These are phyloP conservation scores for Microbotryum intermedium DNA, from an alignment of 1,284 basidiomycete species.

Conservation along the genomic window DNA sequence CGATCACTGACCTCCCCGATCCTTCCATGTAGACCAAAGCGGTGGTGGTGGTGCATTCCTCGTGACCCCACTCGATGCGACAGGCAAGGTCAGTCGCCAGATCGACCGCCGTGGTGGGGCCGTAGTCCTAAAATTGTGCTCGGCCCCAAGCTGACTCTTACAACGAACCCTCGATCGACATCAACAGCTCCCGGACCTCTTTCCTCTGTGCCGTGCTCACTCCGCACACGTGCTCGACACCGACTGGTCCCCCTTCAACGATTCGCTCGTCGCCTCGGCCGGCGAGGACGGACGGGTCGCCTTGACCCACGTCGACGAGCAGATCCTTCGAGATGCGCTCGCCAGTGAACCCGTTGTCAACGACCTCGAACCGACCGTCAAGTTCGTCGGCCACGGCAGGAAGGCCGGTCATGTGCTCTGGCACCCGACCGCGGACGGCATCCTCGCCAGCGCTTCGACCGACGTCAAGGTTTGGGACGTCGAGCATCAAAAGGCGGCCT, in stretches of 20 bases:
- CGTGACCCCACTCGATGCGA: conserved; percentile 60
- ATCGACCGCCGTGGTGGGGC: conserved; percentile 51
- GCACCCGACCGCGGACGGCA: conserved; percentile 81
- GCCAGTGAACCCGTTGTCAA: conserved; percentile 69
- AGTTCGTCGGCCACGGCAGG: conserved; percentile 48
- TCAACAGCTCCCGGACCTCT: conserved; percentile 77
- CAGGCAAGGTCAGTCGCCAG: conserved; percentile 44
- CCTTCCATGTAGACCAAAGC: conserved; percentile 22
- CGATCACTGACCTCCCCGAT: background rate
- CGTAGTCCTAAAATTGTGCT: too few relatives aligned
- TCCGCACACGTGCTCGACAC: conserved; percentile 66
- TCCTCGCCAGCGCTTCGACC: conserved; percentile 77
- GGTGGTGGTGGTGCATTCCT: conserved; percentile 94
- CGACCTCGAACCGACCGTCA: conserved; percentile 66
- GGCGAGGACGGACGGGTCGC: conserved; percentile 90
- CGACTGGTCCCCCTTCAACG: conserved; percentile 91
- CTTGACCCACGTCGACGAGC: conserved; percentile 72
- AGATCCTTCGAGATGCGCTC: conserved; percentile 70
- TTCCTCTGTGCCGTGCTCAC: conserved; percentile 79
- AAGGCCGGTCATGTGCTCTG: conserved; percentile 92
- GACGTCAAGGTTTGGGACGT: conserved; percentile 94
- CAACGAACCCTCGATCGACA: conserved; percentile 41
- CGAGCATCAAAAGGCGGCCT: conserved; percentile 55
- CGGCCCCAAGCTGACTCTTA: too few relatives aligned
- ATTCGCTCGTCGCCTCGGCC: conserved; percentile 76